Percentiles rank a stretch among this genome's conserved stretches.
phyloP scores from a whole-genome alignment of 2,329 filamentous ascomycete species.

The Rugonectria rugulosa region DNA sequence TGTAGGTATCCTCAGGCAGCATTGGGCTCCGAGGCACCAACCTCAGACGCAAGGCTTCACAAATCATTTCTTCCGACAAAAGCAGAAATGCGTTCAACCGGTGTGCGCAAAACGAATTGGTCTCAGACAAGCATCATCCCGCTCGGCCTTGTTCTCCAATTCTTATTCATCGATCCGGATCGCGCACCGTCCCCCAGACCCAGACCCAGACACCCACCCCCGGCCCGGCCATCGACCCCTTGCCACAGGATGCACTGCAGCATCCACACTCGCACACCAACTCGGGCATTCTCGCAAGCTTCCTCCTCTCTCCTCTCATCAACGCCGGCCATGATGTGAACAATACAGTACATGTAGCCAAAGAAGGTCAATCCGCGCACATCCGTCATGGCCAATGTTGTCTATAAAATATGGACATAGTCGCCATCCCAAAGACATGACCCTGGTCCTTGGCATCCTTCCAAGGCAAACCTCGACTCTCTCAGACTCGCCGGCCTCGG shows the following conservation, averaged over 20 bases:
- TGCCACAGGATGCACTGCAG: constrained; percentile 5
- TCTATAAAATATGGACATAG: too few relatives aligned
- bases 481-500: constrained; percentile 1
- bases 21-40: too few relatives aligned
- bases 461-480: constrained; percentile 7
- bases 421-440: not conserved
- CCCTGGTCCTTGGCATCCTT: constrained; percentile 17
- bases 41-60: not conserved
- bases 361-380: not conserved
- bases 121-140: not conserved
- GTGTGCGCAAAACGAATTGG: not conserved
- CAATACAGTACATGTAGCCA: too few relatives aligned
- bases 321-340: constrained; percentile 1
- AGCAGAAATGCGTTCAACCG: too few relatives aligned
- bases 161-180: not conserved
- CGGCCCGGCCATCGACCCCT: not conserved
- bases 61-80: not conserved
- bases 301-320: not conserved
- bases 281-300: not conserved
- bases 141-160: not conserved
- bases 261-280: constrained; percentile 1
- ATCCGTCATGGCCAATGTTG: too few relatives aligned
- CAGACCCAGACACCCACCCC: too few relatives aligned
- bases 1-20: too few relatives aligned
- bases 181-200: not conserved